Conservation (phyloP, 106 monocot genomes). For the Apostasia ramifera region DNA sequence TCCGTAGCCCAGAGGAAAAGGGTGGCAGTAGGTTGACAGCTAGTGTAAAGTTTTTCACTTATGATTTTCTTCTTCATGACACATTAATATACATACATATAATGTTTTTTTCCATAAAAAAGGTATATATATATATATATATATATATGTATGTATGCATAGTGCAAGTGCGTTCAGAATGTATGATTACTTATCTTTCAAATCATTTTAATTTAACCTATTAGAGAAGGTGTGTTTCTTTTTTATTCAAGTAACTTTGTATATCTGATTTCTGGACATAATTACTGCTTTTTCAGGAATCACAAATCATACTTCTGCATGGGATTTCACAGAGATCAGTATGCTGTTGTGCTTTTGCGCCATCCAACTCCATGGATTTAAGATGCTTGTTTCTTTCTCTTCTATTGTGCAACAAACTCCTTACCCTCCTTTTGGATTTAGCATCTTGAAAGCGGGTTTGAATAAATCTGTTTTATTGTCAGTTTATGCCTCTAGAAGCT, state of each 20-base stretch:
- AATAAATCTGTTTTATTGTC: conserved; percentile 85
- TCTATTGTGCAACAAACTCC: conserved; percentile 72
- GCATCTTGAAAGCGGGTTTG: conserved; percentile 81
- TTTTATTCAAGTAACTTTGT: background rate
- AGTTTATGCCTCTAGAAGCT: conserved; percentile 67
- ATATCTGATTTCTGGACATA: conserved; percentile 1
- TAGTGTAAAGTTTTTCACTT: too few species aligned
- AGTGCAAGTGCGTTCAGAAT: too few species aligned
- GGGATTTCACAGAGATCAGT: conserved; percentile 71
- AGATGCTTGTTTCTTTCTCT: conserved; percentile 84
- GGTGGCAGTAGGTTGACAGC: too few species aligned
- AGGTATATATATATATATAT: too few species aligned
- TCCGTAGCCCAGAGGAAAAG: too few species aligned
- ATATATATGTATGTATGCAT: too few species aligned
- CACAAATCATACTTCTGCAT: conserved; percentile 36
- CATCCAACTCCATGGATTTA: conserved; percentile 87
- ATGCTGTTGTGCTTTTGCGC: conserved; percentile 83
- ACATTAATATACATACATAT: too few species aligned
- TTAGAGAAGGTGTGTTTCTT: too few species aligned
- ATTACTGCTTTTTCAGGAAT: conserved; percentile 47
- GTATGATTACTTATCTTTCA: too few species aligned
- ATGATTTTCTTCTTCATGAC: too few species aligned
- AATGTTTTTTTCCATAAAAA: too few species aligned
- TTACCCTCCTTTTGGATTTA: conserved; percentile 83
- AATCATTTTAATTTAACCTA: too few species aligned